phyloP scores from a whole-genome alignment of 305 asterid genomes.

The Euphrasia arctica region DNA sequence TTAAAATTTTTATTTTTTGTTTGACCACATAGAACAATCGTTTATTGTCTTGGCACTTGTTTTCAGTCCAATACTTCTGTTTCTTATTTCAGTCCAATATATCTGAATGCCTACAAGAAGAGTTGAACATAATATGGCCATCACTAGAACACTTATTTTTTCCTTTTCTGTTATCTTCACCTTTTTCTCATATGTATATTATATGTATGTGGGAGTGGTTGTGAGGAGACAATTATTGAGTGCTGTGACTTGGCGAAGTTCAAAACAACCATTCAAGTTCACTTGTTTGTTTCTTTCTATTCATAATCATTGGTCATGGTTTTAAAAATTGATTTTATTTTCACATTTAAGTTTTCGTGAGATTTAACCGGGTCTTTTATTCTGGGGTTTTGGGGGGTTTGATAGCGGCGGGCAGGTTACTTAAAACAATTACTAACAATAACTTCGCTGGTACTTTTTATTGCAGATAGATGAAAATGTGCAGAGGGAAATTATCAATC shows the following conservation, averaged over 20 bases:
- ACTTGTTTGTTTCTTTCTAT: background rate
- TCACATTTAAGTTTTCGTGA: constrained; percentile 3
- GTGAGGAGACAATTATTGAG: background rate
- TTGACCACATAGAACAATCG: background rate
- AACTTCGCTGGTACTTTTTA: constrained; percentile 15
- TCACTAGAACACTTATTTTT: background rate
- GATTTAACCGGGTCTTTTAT: background rate
- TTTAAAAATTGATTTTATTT: constrained; percentile 8
- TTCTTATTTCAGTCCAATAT: background rate
- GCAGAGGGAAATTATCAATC: constrained; percentile 79
- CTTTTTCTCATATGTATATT: background rate
- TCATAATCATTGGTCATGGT: background rate
- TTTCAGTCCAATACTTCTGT: background rate
- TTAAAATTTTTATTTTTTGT: background rate
- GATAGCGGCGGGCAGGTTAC: background rate
- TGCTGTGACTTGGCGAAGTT: background rate
- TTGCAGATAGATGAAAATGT: constrained; percentile 88
- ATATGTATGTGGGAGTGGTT: background rate
- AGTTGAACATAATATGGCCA: background rate
- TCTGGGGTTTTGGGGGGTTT: background rate
- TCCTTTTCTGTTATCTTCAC: background rate
- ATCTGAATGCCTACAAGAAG: background rate
- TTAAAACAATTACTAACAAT: background rate
- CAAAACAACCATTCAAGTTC: background rate
- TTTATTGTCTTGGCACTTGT: background rate